These are phyloP conservation scores for Hypoxylon sp. DNA, from an alignment of 2,329 filamentous ascomycete species.

Conservation along the genomic window DNA sequence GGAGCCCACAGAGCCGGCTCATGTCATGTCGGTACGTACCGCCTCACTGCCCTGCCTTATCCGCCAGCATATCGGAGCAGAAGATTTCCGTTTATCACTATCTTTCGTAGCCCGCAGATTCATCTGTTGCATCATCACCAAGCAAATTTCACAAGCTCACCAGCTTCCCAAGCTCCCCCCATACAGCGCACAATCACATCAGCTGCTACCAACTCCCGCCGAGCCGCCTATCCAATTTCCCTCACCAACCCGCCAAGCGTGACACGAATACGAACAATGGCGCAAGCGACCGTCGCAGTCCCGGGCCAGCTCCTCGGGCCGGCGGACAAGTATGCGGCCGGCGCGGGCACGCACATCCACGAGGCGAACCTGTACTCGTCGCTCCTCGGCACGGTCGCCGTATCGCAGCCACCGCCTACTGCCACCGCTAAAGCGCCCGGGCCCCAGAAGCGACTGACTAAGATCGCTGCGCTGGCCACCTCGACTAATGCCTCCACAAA, in stretches of 20 bases:
- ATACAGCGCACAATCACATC: slow-evolving; percentile 14
- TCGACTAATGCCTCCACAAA: not conserved
- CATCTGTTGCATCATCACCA: slow-evolving; percentile 36
- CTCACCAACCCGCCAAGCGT: not conserved
- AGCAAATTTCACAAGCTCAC: slow-evolving; percentile 17
- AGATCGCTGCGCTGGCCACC: slow-evolving; percentile 60
- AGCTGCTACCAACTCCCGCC: not conserved
- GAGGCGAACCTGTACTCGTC: slow-evolving; percentile 82
- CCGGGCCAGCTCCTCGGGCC: slow-evolving; percentile 86
- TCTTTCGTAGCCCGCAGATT: not conserved
- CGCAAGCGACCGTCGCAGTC: slow-evolving; percentile 69
- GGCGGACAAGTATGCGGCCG: slow-evolving; percentile 73
- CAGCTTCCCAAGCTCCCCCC: not conserved
- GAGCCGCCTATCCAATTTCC: slow-evolving; percentile 1
- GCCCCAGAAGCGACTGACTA: slow-evolving; percentile 69
- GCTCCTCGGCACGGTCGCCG: slow-evolving; percentile 77
- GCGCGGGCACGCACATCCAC: slow-evolving; percentile 86
- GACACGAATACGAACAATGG: slow-evolving; percentile 36
- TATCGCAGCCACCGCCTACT: slow-evolving; percentile 57
- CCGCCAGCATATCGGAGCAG: slow-evolving; percentile 29
- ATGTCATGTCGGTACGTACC: slow-evolving; percentile 27
- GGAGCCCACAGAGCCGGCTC: slow-evolving; percentile 38
- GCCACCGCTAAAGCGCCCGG: slow-evolving; percentile 55
- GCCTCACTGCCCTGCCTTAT: no score
- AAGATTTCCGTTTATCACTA: slow-evolving; percentile 14